A percentile compares a stretch with the other conserved stretches of the same genome.
These are phyloP conservation scores for Alternaria burnsii DNA, from an alignment of 2,329 filamentous ascomycete genomes.

Conservation along the genomic window DNA sequence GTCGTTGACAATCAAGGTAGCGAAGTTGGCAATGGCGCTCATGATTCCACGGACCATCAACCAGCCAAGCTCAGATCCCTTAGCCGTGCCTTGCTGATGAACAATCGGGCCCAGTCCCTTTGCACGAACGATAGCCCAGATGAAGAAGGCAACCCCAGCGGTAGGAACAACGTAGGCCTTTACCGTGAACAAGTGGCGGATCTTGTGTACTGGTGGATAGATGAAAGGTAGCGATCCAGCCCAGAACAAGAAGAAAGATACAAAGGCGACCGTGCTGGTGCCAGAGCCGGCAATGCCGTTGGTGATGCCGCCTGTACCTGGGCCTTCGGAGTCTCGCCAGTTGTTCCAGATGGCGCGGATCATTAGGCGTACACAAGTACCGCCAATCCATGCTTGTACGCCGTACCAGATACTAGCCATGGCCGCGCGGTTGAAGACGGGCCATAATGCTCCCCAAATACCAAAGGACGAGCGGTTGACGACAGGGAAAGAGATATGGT, in stretches of 20 bases:
- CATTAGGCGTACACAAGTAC: slow-evolving; percentile 85
- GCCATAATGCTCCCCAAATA: slow-evolving; percentile 89
- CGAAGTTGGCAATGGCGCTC: slow-evolving; percentile 89
- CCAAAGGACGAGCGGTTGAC: slow-evolving; percentile 81
- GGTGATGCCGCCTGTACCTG: slow-evolving; percentile 59
- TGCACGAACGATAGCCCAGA: slow-evolving; percentile 84
- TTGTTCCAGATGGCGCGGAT: slow-evolving; percentile 82
- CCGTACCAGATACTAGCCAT: slow-evolving; percentile 91
- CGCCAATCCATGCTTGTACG: slow-evolving; percentile 84
- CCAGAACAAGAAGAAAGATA: slow-evolving; percentile 91
- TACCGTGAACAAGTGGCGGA: slow-evolving; percentile 88
- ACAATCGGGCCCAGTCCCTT: slow-evolving; percentile 86
- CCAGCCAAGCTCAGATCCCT: slow-evolving; percentile 79
- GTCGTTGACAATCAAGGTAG: slow-evolving; percentile 81
- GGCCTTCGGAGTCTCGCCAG: slow-evolving; percentile 59
- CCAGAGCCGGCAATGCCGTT: slow-evolving; percentile 75
- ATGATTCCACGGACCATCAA: slow-evolving; percentile 85
- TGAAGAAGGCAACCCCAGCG: slow-evolving; percentile 85
- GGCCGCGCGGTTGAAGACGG: slow-evolving; percentile 85
- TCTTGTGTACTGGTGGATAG: slow-evolving; percentile 88
- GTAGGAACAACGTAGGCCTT: slow-evolving; percentile 85
- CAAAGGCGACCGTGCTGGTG: slow-evolving; percentile 77
- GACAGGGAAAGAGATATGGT: slow-evolving; percentile 90
- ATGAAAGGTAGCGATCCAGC: slow-evolving; percentile 80
- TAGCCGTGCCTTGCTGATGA: slow-evolving; percentile 67